Percentiles rank a stretch among this genome's conserved stretches.
These are phyloP conservation scores for Globisporangium spiculum DNA, from an alignment of 352 stramenopile genomes.

Conservation along the genomic window DNA sequence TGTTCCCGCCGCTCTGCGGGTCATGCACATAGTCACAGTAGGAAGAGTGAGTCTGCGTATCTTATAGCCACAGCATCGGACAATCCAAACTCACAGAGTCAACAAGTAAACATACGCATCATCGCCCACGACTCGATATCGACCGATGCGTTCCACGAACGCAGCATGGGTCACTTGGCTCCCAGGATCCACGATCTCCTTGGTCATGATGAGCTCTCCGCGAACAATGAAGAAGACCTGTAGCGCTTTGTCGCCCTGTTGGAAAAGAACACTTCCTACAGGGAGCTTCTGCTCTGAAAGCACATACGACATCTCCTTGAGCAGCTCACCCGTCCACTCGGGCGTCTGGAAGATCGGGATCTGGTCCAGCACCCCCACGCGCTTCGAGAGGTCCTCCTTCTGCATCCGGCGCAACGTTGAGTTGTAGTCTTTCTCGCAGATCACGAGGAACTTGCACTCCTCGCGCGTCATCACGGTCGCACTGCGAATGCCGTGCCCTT, in stretches of 20 bases:
- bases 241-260: slow-evolving; percentile 55
- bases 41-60: background rate
- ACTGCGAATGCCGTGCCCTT: slow-evolving; percentile 62
- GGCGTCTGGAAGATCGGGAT: slow-evolving; percentile 75
- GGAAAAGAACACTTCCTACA: slow-evolving; percentile 43
- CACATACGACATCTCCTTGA: slow-evolving; percentile 76
- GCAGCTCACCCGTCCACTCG: slow-evolving; percentile 65
- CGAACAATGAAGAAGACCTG: slow-evolving; percentile 75
- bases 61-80: background rate
- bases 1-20: slow-evolving; percentile 42
- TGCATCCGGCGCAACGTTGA: slow-evolving; percentile 63
- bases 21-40: background rate
- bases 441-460: slow-evolving; percentile 60
- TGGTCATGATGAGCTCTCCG: slow-evolving; percentile 56
- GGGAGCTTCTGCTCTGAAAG: slow-evolving; percentile 57
- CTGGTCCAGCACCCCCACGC: slow-evolving; percentile 52
- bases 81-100: background rate
- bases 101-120: slow-evolving; percentile 54
- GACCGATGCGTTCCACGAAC: slow-evolving; percentile 58
- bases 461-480: slow-evolving; percentile 66
- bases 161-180: slow-evolving; percentile 31
- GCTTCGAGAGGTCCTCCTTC: slow-evolving; percentile 62
- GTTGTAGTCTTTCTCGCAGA: slow-evolving; percentile 77
- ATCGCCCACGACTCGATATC: slow-evolving; percentile 60
- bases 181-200: slow-evolving; percentile 42